phyloP scores from a whole-genome alignment of 176 grass and related monocot genomes.

The Musa acuminata region DNA sequence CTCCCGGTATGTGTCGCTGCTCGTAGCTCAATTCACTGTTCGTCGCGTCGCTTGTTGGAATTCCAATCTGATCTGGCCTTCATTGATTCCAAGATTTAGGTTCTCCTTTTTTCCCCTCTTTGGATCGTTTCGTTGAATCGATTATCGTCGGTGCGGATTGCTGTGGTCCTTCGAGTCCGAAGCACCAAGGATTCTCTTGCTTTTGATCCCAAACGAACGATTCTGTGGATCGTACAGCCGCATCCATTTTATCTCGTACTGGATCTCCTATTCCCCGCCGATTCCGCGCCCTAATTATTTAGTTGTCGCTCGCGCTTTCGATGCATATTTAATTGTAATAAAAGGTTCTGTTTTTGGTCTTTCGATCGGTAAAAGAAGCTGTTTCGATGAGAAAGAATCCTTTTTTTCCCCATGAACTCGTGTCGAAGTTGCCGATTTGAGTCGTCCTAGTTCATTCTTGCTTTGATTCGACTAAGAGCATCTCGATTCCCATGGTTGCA shows the following conservation, averaged over 20 bases:
- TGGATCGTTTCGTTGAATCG: neutral
- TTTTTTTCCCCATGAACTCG: neutral
- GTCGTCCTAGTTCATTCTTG: neutral
- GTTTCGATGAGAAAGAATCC: neutral
- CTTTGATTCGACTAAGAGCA: neutral
- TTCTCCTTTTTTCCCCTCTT: neutral
- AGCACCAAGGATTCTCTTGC: neutral
- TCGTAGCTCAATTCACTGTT: neutral
- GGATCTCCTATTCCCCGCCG: neutral
- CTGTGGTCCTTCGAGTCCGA: neutral
- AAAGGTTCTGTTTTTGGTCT: neutral
- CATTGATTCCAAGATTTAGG: neutral
- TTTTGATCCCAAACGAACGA: neutral
- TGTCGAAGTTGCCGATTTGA: neutral
- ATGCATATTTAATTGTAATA: neutral
- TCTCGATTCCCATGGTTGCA: conserved; percentile 20
- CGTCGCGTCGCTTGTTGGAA: neutral
- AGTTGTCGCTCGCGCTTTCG: neutral
- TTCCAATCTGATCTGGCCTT: neutral
- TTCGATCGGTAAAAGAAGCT: neutral
- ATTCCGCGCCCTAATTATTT: neutral
- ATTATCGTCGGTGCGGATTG: neutral
- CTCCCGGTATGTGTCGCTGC: conserved; percentile 2
- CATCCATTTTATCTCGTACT: neutral
- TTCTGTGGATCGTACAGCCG: neutral